phyloP scores from a whole-genome alignment of 2,329 filamentous ascomycete genomes.

The Diaporthe sp. region DNA sequence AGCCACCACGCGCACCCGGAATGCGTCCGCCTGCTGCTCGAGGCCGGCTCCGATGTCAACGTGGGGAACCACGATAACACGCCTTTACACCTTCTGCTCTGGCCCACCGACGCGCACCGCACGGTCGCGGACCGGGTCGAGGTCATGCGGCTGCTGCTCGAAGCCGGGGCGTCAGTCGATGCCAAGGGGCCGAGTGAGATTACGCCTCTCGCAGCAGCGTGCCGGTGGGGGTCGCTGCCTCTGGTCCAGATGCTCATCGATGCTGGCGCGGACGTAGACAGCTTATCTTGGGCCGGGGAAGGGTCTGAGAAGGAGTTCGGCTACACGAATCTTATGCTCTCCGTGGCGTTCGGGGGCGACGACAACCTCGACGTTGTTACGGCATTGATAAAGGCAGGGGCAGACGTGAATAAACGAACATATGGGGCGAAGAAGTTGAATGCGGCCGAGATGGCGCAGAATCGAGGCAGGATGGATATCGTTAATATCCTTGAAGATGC shows the following conservation, averaged over 20 bases:
- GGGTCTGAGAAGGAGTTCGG: neutral
- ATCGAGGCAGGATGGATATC: constrained; percentile 8
- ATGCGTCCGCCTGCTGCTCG: constrained; percentile 16
- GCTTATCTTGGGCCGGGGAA: neutral
- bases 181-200: neutral
- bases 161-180: neutral
- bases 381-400: neutral
- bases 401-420: constrained; percentile 15
- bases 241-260: constrained; percentile 1
- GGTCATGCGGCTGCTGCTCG: constrained; percentile 5
- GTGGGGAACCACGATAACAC: neutral
- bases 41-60: neutral
- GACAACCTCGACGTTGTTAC: neutral
- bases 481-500: neutral
- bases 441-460: neutral
- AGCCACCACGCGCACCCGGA: neutral
- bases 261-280: constrained; percentile 4
- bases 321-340: constrained; percentile 17
- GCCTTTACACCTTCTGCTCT: neutral
- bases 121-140: neutral
- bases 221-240: neutral
- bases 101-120: neutral
- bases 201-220: constrained; percentile 1
- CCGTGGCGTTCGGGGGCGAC: neutral
- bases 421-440: neutral